phyloP scores from a whole-genome alignment of 208 protist species.

The Crithidia brevicula region DNA sequence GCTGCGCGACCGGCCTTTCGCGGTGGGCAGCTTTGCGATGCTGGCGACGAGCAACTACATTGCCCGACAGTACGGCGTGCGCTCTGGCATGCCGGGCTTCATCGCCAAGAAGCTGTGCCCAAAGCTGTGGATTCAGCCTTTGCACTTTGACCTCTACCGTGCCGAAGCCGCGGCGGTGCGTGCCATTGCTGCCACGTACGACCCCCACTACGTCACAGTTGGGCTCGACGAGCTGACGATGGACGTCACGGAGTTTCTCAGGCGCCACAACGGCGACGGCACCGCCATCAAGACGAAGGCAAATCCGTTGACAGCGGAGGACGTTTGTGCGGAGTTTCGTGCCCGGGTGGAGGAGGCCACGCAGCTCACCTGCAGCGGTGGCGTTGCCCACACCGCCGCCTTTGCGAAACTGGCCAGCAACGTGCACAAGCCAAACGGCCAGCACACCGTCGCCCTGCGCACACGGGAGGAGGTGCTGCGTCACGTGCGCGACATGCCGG shows the following conservation, averaged over 20 bases:
- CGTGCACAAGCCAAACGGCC: conserved; percentile 92
- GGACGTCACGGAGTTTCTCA: conserved; percentile 58
- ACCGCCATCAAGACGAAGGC: background rate
- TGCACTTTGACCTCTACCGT: conserved; percentile 67
- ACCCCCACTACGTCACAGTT: conserved; percentile 63
- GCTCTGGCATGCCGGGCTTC: conserved; percentile 95
- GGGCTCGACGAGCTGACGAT: conserved; percentile 82
- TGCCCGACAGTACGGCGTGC: conserved; percentile 92
- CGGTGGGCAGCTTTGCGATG: conserved; percentile 91
- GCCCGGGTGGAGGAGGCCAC: conserved; percentile 49
- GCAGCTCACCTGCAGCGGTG: conserved; percentile 71
- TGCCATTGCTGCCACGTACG: conserved; percentile 68
- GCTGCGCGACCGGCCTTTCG: conserved; percentile 86
- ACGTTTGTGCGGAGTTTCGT: conserved; percentile 54
- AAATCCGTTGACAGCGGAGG: conserved; percentile 28
- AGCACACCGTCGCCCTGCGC: conserved; percentile 54
- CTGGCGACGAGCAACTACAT: conserved; percentile 94
- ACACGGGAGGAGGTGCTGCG: conserved; percentile 58
- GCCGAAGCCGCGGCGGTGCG: conserved; percentile 50
- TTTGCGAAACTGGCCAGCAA: conserved; percentile 88
- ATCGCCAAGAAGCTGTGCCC: conserved; percentile 89
- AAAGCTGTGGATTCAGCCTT: conserved; percentile 65
- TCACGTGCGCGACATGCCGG: conserved; percentile 42
- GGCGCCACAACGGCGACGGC: background rate
- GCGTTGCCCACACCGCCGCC: conserved; percentile 72